phyloP scores from a whole-genome alignment of 2,329 filamentous ascomycete genomes.

The Aureobasidium pullulans region DNA sequence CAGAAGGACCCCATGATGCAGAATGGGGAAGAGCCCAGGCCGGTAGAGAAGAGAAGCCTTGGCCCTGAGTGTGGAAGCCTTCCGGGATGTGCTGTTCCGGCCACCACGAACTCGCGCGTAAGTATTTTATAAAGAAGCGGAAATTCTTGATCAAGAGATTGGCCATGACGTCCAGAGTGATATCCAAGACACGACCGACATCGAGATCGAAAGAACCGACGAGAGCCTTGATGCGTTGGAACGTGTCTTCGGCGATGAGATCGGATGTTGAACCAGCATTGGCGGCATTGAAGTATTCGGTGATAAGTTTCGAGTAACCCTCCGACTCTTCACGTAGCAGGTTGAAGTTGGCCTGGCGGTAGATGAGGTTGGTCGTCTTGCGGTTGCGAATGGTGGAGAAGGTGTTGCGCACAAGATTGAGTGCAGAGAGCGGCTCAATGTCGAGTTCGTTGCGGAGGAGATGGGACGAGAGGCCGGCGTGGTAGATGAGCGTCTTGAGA shows the following conservation, averaged over 20 bases:
- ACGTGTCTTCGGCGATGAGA: conserved; percentile 71
- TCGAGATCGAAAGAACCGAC: conserved; percentile 97
- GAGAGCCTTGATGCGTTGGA: conserved; percentile 85
- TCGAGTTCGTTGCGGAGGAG: conserved; percentile 81
- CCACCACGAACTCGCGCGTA: conserved; percentile 95
- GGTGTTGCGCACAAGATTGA: conserved; percentile 76
- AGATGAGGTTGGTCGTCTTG: conserved; percentile 86
- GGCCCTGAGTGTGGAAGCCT: conserved; percentile 40
- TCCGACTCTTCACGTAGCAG: conserved; percentile 90
- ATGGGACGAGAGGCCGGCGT: conserved; percentile 63
- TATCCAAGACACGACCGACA: conserved; percentile 87
- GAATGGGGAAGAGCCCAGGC: conserved; percentile 75
- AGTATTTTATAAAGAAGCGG: conserved; percentile 87
- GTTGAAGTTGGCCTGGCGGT: conserved; percentile 96
- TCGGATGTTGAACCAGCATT: conserved; percentile 47
- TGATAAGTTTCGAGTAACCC: conserved; percentile 92
- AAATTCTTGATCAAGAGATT: conserved; percentile 88
- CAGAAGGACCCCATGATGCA: conserved; percentile 53
- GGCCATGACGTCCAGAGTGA: conserved; percentile 90
- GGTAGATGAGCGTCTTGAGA: conserved; percentile 62
- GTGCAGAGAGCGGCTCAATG: conserved; percentile 61
- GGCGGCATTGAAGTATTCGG: conserved; percentile 87
- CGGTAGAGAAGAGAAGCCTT: conserved; percentile 62
- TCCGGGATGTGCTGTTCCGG: conserved; percentile 57
- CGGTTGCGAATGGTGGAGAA: conserved; percentile 79